These are phyloP conservation scores for Cordia subcordata DNA, from an alignment of 257 asterid genomes.

Conservation along the genomic window DNA sequence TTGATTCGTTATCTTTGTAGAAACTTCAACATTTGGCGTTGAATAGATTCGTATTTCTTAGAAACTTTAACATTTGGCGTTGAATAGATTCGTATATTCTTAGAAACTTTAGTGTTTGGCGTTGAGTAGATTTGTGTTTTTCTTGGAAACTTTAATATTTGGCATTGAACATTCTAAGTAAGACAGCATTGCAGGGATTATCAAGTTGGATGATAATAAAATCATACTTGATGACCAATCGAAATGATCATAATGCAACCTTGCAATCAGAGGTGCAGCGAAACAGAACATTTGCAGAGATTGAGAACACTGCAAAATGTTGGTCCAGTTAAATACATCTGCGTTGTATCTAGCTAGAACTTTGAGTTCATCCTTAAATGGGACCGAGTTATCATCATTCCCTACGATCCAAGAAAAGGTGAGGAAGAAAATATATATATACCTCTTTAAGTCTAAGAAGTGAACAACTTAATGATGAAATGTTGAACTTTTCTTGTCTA, in stretches of 20 bases:
- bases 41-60: not conserved
- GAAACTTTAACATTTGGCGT: too few relatives aligned
- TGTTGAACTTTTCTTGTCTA: not conserved
- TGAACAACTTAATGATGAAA: not conserved
- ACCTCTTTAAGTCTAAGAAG: too few relatives aligned
- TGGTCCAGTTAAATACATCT: conserved; percentile 17
- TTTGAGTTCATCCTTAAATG: conserved; percentile 15
- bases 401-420: conserved; percentile 13
- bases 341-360: conserved; percentile 16
- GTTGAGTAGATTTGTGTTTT: not conserved
- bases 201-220: conserved; percentile 9
- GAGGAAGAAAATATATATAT: too few relatives aligned
- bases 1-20: not conserved
- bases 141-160: not conserved
- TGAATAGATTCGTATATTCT: not conserved
- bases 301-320: conserved; percentile 12
- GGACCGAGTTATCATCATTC: conserved; percentile 13
- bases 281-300: conserved; percentile 7
- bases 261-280: not conserved
- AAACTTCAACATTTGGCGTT: too few relatives aligned
- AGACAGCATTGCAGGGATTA: too few relatives aligned
- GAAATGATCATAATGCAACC: conserved; percentile 1
- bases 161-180: not conserved
- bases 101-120: too few relatives aligned
- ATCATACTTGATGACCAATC: conserved; percentile 3